phyloP scores from a whole-genome alignment of 192 early-diverging fungal species.

The Backusella circina region DNA sequence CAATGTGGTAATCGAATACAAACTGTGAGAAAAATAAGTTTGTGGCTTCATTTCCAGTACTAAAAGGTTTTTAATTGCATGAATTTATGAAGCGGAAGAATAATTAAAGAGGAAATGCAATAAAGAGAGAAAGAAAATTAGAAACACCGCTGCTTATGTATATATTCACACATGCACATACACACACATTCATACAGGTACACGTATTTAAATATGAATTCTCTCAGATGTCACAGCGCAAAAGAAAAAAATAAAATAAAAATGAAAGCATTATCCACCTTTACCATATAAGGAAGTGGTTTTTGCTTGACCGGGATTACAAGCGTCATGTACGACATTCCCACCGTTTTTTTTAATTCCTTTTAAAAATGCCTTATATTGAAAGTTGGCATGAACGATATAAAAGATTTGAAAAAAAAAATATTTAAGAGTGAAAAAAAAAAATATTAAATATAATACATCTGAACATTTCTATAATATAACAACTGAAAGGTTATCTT shows the following conservation, averaged over 20 bases:
- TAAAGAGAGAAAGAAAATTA: too few species aligned
- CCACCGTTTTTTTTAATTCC: not conserved
- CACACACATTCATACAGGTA: too few species aligned
- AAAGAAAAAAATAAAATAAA: not conserved
- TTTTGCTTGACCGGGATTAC: not conserved
- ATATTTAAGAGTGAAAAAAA: not conserved
- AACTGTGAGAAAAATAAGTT: too few species aligned
- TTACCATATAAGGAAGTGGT: not conserved
- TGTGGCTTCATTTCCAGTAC: too few species aligned
- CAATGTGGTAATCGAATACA: too few species aligned
- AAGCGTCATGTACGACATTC: not conserved
- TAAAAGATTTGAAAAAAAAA: not conserved
- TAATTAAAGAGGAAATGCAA: too few species aligned
- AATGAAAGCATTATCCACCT: not conserved
- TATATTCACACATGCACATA: too few species aligned
- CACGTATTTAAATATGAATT: too few species aligned
- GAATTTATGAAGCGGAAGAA: too few species aligned
- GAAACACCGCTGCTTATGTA: too few species aligned
- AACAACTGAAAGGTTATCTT: not conserved
- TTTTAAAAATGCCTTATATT: not conserved
- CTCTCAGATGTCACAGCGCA: too few species aligned
- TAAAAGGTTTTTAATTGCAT: too few species aligned
- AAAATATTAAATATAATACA: not conserved
- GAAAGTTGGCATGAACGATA: not conserved
- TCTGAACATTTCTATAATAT: not conserved